phyloP scores from a whole-genome alignment of 129 eudicot species.

The Smallanthus sonchifolius region DNA sequence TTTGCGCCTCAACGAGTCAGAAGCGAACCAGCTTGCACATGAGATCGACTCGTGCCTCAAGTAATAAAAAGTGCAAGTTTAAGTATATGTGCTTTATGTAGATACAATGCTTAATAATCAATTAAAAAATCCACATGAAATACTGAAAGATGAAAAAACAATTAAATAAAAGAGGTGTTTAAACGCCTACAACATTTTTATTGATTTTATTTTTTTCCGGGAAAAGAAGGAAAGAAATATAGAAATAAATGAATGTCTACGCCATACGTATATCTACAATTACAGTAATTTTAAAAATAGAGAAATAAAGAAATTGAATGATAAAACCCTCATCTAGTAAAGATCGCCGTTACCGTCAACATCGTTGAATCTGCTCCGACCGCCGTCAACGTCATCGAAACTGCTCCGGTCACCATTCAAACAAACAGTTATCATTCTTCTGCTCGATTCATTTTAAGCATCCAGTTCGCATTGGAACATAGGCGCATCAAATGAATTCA shows the following conservation, averaged over 20 bases:
- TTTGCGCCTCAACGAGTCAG: no score
- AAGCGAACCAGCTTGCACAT: no score
- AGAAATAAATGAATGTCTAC: slow-evolving; percentile 29
- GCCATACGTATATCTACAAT: slow-evolving; percentile 18
- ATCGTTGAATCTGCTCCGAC: not conserved
- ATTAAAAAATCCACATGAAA: not conserved
- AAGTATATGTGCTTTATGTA: no score
- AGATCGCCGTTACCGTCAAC: not conserved
- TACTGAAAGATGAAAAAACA: not conserved
- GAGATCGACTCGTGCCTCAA: no score
- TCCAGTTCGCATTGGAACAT: slow-evolving; percentile 60
- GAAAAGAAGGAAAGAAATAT: slow-evolving; percentile 7
- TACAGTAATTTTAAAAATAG: slow-evolving; percentile 9
- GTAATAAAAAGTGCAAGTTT: no score
- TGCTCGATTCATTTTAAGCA: slow-evolving; percentile 2
- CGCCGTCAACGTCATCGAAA: not conserved
- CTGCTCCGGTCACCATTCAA: not conserved
- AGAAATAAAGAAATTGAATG: not conserved
- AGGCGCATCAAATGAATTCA: slow-evolving; percentile 25
- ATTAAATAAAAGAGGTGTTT: slow-evolving; percentile 9
- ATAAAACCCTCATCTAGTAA: not conserved
- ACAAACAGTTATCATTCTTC: not conserved
- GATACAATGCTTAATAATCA: no score
- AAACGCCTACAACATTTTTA: slow-evolving; percentile 24
- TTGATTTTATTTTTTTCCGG: slow-evolving; percentile 13